Evolutionary conservation across 2,329 filamentous ascomycete genomes (phyloP).

Genomic region (Rasamsonia emersonii): DNA sequence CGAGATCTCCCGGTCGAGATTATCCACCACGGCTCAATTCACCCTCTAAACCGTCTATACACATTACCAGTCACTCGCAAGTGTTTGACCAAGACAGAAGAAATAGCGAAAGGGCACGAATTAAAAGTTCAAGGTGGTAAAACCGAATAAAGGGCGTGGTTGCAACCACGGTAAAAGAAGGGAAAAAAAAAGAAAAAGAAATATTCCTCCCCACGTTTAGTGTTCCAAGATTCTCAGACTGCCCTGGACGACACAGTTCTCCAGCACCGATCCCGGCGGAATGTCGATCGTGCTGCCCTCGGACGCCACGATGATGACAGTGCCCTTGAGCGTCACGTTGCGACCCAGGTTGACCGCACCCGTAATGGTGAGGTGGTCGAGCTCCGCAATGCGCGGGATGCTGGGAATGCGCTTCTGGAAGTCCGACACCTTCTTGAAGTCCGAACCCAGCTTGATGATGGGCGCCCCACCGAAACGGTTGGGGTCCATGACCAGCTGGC

Average conservation of each 20-base stretch:
- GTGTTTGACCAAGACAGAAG: conserved; percentile 1
- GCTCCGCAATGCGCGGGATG: conserved; percentile 43
- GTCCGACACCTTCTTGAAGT: conserved; percentile 99
- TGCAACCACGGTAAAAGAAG: conserved; percentile 8
- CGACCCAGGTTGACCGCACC: conserved; percentile 94
- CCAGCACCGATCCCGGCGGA: conserved; percentile 88
- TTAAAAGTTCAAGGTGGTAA: no score
- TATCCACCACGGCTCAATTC: no score
- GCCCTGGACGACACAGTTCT: conserved; percentile 98
- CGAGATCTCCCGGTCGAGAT: no score
- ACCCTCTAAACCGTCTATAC: conserved; percentile 11
- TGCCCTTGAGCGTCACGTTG: conserved; percentile 90
- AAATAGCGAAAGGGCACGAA: no score
- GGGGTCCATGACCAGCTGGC: conserved; percentile 93
- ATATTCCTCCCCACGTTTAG: no score
- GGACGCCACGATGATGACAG: conserved; percentile 96
- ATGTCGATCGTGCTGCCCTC: conserved; percentile 98
- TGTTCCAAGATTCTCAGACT: conserved; percentile 70
- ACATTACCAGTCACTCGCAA: neutral
- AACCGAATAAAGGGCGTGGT: conserved; percentile 3
- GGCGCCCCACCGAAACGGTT: conserved; percentile 94
- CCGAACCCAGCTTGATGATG: conserved; percentile 94
- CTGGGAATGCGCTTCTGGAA: conserved; percentile 45
- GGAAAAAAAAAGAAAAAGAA: conserved; percentile 2
- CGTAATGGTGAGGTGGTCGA: conserved; percentile 84